These are phyloP conservation scores for Esteya vermicola DNA, from an alignment of 2,329 filamentous ascomycete genomes.

Conservation along the genomic window DNA sequence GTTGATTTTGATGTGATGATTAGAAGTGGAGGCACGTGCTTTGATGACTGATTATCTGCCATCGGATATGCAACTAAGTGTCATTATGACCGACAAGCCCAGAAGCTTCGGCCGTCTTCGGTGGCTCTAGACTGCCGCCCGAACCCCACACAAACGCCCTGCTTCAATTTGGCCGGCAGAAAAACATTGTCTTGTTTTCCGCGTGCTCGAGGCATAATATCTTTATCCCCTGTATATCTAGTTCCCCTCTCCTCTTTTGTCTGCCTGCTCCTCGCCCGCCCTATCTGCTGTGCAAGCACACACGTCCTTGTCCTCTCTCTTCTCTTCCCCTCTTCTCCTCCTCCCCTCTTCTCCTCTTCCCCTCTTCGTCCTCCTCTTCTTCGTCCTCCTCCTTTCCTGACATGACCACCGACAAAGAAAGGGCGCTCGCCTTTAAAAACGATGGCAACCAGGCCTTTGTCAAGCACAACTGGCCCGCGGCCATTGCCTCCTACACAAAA, in stretches of 20 bases:
- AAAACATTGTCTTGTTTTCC: no score
- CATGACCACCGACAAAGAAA: slow-evolving; percentile 32
- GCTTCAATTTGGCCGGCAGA: no score
- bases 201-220: no score
- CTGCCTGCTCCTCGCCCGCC: background rate
- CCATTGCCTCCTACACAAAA: slow-evolving; percentile 71
- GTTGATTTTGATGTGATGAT: no score
- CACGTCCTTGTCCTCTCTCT: no score
- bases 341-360: no score
- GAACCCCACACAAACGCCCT: background rate
- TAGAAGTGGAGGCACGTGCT: background rate
- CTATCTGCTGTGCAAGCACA: background rate
- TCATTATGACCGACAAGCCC: background rate
- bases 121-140: slow-evolving; percentile 4
- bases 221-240: no score
- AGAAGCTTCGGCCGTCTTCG: slow-evolving; percentile 10
- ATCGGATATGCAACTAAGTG: background rate
- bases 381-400: background rate
- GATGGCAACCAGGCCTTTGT: slow-evolving; percentile 90
- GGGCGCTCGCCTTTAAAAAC: slow-evolving; percentile 76
- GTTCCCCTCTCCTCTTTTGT: background rate
- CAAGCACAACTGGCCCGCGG: slow-evolving; percentile 70
- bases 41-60: background rate
- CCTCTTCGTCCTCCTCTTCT: background rate
- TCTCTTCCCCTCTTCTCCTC: background rate